Percentiles rank a stretch among this genome's conserved stretches.
Conservation (phyloP, 768 basidiomycete species). For the Calocera cornea region DNA sequence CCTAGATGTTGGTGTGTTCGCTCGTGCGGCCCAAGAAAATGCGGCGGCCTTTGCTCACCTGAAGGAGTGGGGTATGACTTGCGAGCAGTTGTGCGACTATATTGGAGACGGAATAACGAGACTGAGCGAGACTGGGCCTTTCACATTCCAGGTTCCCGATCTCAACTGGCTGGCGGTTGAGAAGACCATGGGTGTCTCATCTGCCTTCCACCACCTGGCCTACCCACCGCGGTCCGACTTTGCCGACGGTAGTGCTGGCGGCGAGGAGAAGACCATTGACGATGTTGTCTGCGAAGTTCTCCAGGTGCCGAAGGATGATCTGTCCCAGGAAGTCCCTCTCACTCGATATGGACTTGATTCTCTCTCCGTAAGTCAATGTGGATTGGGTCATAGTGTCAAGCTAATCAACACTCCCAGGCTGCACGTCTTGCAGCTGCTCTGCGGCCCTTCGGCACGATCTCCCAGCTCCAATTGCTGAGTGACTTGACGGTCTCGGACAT, state of each 20-base stretch:
- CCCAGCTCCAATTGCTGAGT: constrained; percentile 28
- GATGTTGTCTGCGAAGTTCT: constrained; percentile 17
- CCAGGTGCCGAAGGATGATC: constrained; percentile 26
- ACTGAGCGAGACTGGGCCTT: constrained; percentile 17
- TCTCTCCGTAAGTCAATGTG: constrained; percentile 15
- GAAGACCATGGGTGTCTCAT: constrained; percentile 16
- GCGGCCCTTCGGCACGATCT: constrained; percentile 17
- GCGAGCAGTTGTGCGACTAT: constrained; percentile 22
- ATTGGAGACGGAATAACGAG: constrained; percentile 25
- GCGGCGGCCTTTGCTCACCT: constrained; percentile 7
- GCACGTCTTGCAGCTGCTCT: constrained; percentile 27
- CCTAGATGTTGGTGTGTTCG: constrained; percentile 17
- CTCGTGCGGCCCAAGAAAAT: neutral
- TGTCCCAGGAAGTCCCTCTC: constrained; percentile 28
- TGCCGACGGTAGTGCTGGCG: constrained; percentile 4
- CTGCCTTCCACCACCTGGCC: constrained; percentile 18
- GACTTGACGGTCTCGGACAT: constrained; percentile 25
- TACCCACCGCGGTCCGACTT: constrained; percentile 10
- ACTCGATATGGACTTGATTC: constrained; percentile 34
- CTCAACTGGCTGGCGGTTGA: constrained; percentile 23
- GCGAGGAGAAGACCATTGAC: constrained; percentile 9
- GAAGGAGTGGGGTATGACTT: constrained; percentile 14
- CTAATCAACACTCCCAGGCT: constrained; percentile 14
- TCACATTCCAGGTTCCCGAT: constrained; percentile 25
- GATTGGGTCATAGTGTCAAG: neutral